Base-by-base conservation (phyloP, 2,329 filamentous ascomycete species). In the Dichotomopilus funicola region DNA sequence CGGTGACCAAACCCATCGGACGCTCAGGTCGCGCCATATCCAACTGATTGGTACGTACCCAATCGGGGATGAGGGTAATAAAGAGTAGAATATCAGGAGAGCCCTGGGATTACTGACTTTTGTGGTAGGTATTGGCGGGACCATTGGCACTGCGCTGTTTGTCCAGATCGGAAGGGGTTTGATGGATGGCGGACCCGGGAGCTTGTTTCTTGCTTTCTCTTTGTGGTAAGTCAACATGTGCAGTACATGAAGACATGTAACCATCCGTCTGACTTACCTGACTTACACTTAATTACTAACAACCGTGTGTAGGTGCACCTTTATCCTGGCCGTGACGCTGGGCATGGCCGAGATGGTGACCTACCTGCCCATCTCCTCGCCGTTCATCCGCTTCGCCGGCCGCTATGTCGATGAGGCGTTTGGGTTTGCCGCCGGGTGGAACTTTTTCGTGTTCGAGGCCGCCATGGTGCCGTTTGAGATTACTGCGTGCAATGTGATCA, bases 321-420 rank as follows among this genome's bases (percentile, higher is more conserved):
- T 85, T 43, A 81, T 85, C 61, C 75, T 85, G 31, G 77, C 78
- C 48, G 74, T 85, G 47, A 85, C 79, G 0, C 72, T 82, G 57
- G 78, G 73, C 66, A 81, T 88, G 72, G 84, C 85, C 10, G 87
- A 90, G 67, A 89, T 90, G 86, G 86, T 88, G 6, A 87, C 85
- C 0, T 89, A 87, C 61, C 73, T 89, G 2, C 87, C 88, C 6
- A 87, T 91, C 53, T 88, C 86, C 0, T 89, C 86, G 42, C 86
- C 87, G 0, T 91, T 91, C 68, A 87, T 91, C 65, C 83, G 85
- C 33, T 89, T 91, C 64, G 87, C 87, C 4, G 86, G 86, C 11
- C 80, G 85, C 47, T 90, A 83, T 61, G 86, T 90, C 35, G 87
- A 90, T 62, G 85, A 89, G 61, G 85, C 86, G 2, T 87, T 90